phyloP scores from a whole-genome alignment of 345 rosid species.

The Rhizophora mangle region DNA sequence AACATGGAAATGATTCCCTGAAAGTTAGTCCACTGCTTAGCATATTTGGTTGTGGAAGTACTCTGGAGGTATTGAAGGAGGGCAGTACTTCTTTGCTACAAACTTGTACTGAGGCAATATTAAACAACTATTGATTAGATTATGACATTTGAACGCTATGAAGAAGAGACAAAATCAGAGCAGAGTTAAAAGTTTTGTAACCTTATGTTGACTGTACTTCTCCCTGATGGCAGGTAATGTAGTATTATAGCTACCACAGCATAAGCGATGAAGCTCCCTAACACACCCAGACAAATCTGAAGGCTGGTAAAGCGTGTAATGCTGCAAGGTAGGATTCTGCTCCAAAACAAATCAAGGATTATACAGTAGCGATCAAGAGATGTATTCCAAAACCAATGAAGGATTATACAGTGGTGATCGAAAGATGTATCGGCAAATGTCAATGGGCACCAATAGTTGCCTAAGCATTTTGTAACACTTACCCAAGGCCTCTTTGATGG shows the following conservation, averaged over 20 bases:
- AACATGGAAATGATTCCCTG: neutral
- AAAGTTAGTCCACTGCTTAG: conserved; percentile 4
- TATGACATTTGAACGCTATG: neutral
- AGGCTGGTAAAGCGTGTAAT: conserved; percentile 77
- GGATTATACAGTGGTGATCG: neutral
- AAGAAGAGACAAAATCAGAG: neutral
- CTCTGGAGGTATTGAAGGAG: conserved; percentile 64
- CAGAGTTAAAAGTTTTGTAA: conserved; percentile 19
- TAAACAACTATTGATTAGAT: neutral
- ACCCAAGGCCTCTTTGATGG: conserved; percentile 93
- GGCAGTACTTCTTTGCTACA: conserved; percentile 78
- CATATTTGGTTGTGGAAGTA: conserved; percentile 45
- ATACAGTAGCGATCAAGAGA: neutral
- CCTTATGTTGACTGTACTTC: conserved; percentile 90
- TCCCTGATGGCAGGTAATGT: conserved; percentile 75
- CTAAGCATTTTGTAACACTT: conserved; percentile 7
- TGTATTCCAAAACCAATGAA: conserved; percentile 1
- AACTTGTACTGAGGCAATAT: conserved; percentile 57
- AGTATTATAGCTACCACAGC: conserved; percentile 41
- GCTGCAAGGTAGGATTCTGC: conserved; percentile 78
- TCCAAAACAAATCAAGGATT: conserved; percentile 2
- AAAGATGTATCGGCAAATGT: neutral
- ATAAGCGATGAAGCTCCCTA: conserved; percentile 62
- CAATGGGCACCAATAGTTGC: too few species aligned
- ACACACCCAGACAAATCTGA: conserved; percentile 63